Percentiles rank a stretch among this genome's conserved stretches.
Evolutionary conservation across 306 rosid genomes (phyloP).

Genomic region (Rosa multiflora): DNA sequence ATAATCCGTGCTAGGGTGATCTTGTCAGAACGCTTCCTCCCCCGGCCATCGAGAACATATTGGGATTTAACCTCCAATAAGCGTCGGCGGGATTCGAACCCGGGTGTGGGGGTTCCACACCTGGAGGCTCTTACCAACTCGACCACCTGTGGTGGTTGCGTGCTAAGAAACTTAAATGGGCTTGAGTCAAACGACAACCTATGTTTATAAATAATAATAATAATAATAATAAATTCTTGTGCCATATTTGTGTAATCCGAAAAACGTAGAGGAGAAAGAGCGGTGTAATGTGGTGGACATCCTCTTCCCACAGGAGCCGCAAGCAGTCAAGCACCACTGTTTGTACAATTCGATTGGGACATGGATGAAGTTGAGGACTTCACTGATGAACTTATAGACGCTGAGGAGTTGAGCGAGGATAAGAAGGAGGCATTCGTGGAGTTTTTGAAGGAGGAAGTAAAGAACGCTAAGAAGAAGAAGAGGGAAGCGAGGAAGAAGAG

Average conservation of each 20-base stretch:
- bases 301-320: background rate
- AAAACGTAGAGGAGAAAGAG: background rate
- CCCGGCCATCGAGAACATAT: too few relatives aligned
- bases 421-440: background rate
- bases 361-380: background rate
- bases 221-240: too few relatives aligned
- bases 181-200: too few relatives aligned
- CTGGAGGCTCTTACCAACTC: too few relatives aligned
- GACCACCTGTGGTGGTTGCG: too few relatives aligned
- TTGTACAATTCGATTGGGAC: background rate
- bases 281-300: background rate
- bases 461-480: background rate
- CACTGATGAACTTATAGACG: background rate
- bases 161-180: too few relatives aligned
- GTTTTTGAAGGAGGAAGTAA: background rate
- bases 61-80: too few relatives aligned
- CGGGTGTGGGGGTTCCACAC: too few relatives aligned
- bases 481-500: slow-evolving; percentile 13
- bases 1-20: too few relatives aligned
- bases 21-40: too few relatives aligned
- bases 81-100: too few relatives aligned
- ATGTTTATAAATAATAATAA: too few relatives aligned
- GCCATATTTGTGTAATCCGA: background rate
- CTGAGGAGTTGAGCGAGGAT: background rate
- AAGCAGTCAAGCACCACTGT: background rate